A percentile compares a stretch with the other conserved stretches of the same genome.
phyloP scores from a whole-genome alignment of 2,329 filamentous ascomycete genomes.

The Rosellinia necatrix region DNA sequence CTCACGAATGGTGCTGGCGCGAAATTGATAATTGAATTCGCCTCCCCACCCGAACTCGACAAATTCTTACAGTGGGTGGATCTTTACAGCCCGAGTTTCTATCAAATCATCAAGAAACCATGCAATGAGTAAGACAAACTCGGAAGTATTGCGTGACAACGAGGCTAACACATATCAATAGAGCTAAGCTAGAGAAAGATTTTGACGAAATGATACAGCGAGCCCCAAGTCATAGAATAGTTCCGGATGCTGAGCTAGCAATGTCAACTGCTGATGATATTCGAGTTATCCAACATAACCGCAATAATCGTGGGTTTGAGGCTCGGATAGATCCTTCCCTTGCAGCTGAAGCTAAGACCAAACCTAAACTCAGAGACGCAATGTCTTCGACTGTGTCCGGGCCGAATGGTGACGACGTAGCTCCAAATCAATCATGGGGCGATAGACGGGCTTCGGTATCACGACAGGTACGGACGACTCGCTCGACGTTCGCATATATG shows the following conservation, averaged over 20 bases:
- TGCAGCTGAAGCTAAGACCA: neutral
- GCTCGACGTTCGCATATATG: constrained; percentile 25
- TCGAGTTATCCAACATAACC: constrained; percentile 34
- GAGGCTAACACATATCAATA: constrained; percentile 21
- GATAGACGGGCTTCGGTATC: neutral
- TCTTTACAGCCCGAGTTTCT: neutral
- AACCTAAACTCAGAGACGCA: constrained; percentile 30
- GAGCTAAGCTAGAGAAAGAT: constrained; percentile 25
- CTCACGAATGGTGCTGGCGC: constrained; percentile 10
- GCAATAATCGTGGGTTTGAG: constrained; percentile 5
- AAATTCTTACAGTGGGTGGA: constrained; percentile 34
- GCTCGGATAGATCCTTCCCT: neutral
- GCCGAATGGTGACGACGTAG: constrained; percentile 1
- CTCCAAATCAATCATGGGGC: constrained; percentile 11
- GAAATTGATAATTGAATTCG: constrained; percentile 37
- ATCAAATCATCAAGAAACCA: neutral
- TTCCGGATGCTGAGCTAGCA: constrained; percentile 13
- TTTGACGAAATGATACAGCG: constrained; percentile 20
- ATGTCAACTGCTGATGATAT: constrained; percentile 29
- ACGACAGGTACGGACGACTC: constrained; percentile 29
- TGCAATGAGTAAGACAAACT: constrained; percentile 17
- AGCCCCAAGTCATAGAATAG: constrained; percentile 10
- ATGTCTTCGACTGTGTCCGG: constrained; percentile 25
- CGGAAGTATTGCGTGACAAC: neutral
- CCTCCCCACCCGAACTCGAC: constrained; percentile 17